phyloP scores from a whole-genome alignment of 176 grass and related monocot genomes.

The Avena sativa region DNA sequence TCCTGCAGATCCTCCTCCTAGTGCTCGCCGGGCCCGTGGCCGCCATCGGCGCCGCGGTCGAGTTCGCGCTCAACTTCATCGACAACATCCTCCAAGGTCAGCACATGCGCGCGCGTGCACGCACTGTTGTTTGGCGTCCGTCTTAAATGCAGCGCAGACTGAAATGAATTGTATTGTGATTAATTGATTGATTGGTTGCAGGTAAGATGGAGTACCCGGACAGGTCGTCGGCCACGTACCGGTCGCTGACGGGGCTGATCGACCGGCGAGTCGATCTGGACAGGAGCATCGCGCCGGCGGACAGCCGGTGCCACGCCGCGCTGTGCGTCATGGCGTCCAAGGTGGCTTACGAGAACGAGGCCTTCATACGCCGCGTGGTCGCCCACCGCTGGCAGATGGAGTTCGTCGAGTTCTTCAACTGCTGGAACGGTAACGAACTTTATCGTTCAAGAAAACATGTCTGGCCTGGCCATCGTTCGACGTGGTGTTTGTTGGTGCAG shows the following conservation, averaged over 20 bases:
- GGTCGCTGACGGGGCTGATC: constrained; percentile 46
- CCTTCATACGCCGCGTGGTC: constrained; percentile 52
- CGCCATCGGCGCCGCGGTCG: constrained; percentile 36
- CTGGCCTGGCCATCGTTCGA: neutral
- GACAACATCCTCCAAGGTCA: constrained; percentile 53
- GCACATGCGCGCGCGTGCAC: neutral
- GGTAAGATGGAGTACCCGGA: constrained; percentile 48
- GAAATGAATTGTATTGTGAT: neutral
- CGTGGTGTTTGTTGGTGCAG: constrained; percentile 10
- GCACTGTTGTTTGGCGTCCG: neutral
- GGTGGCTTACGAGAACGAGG: constrained; percentile 70
- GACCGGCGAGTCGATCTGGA: constrained; percentile 55
- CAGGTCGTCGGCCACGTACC: constrained; percentile 49
- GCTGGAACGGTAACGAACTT: constrained; percentile 70
- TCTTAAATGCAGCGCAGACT: neutral
- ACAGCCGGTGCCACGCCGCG: constrained; percentile 49
- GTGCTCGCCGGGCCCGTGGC: constrained; percentile 34
- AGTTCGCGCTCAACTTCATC: constrained; percentile 50
- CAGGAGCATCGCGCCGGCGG: constrained; percentile 40
- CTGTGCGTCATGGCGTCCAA: constrained; percentile 73
- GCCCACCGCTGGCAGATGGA: constrained; percentile 62
- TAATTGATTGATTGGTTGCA: neutral
- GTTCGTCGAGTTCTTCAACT: constrained; percentile 60
- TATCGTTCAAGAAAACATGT: too few species aligned
- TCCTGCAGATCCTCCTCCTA: constrained; percentile 49